Evolutionary conservation across 805 yeast genomes (phyloP).

Genomic region (Kuraishia molischiana): DNA sequence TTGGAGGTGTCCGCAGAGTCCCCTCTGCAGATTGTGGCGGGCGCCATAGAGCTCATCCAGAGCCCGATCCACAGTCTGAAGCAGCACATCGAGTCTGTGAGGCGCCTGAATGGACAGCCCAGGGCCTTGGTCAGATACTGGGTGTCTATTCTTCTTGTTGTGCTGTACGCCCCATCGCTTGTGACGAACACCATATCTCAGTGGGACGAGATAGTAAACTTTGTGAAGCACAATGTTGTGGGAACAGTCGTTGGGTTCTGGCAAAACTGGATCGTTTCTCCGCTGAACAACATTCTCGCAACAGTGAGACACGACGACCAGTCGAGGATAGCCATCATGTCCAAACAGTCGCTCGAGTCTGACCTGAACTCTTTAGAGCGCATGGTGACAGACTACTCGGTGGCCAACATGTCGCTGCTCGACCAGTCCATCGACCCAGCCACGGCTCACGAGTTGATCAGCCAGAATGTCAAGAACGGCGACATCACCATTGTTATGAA

Average conservation of each 20-base stretch:
- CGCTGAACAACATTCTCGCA: conserved; percentile 58
- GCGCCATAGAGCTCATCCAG: not conserved
- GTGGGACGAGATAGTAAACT: conserved; percentile 40
- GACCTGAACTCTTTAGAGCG: conserved; percentile 77
- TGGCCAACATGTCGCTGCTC: conserved; percentile 1
- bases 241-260: conserved; percentile 63
- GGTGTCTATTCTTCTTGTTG: conserved; percentile 39
- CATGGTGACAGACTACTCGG: conserved; percentile 75
- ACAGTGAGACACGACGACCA: conserved; percentile 81
- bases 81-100: conserved; percentile 1
- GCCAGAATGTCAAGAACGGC: conserved; percentile 51
- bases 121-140: conserved; percentile 44
- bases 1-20: not conserved
- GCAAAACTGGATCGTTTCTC: conserved; percentile 77
- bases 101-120: conserved; percentile 24
- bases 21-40: not conserved
- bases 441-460: conserved; percentile 18
- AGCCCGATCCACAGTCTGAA: conserved; percentile 1
- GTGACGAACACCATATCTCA: conserved; percentile 34
- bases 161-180: conserved; percentile 46
- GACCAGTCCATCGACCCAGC: conserved; percentile 8
- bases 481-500: conserved; percentile 74
- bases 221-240: conserved; percentile 48
- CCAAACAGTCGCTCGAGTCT: conserved; percentile 67
- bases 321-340: conserved; percentile 64